Evolutionary conservation across 352 stramenopile genomes (phyloP).

Genomic region (Phytopythium cucurbitacearum): DNA sequence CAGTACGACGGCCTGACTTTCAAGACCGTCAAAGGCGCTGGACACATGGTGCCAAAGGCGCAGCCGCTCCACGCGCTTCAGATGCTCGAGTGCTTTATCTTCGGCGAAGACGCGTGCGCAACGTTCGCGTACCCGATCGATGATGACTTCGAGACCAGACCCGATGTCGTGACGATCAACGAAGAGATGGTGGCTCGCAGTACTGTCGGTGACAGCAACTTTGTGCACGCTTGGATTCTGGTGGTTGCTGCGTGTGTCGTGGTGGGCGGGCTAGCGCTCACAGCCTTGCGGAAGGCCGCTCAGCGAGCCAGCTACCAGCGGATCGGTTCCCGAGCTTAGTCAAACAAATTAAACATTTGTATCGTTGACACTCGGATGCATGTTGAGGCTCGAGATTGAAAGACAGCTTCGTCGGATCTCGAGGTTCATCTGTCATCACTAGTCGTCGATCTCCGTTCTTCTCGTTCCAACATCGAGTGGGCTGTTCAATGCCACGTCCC

Average conservation of each 20-base stretch:
- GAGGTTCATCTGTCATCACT: too few species aligned
- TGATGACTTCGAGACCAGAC: conserved; percentile 46
- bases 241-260: conserved; percentile 22
- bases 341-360: too few species aligned
- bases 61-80: conserved; percentile 68
- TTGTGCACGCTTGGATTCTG: conserved; percentile 12
- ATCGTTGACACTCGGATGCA: too few species aligned
- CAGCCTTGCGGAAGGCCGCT: conserved; percentile 35
- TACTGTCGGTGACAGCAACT: conserved; percentile 1
- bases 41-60: conserved; percentile 86
- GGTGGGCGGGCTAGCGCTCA: conserved; percentile 21
- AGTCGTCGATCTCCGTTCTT: too few species aligned
- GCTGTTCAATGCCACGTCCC: too few species aligned
- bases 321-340: conserved; percentile 20
- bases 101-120: conserved; percentile 43
- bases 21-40: conserved; percentile 90
- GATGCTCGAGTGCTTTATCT: conserved; percentile 85
- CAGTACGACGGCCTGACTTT: conserved; percentile 86
- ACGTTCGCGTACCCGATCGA: conserved; percentile 64
- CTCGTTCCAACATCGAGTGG: too few species aligned
- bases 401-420: too few species aligned
- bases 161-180: conserved; percentile 16
- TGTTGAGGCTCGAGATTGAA: too few species aligned
- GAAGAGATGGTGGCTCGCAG: conserved; percentile 3
- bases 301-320: conserved; percentile 42